Evolutionary conservation across 306 rosid species (phyloP), one percentile per base, ranked within the genome.

Genomic region (Oxytropis ochrocephala): DNA sequence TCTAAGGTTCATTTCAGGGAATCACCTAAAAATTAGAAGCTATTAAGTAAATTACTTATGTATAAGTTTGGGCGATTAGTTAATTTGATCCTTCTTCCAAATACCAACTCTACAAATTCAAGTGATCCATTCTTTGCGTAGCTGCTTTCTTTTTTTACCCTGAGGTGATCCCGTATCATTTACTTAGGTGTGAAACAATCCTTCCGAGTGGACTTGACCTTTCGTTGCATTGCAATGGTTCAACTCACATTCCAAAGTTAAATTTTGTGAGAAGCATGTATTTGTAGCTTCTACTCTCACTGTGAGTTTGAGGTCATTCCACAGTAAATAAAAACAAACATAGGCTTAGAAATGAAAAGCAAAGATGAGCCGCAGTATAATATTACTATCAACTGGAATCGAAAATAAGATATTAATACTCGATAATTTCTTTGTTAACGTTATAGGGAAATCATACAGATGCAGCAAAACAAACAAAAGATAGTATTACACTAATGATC

Each of bases 401-500:
- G 30, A 51, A 51, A 51, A 51, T 19, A 49, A 49, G 54, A 1
- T 49, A 49, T 16, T 19, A 21, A 1, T 21, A 52, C 13, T 52
- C 24, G 17, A 53, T 11, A 24, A 11, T 53, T 13, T 5, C 0
- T 8, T 16, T 8, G 29, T 7, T 21, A 21, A 1, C 27, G 1
- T 27, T 24, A 0, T 18, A 30, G n/a, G 47, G n/a, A 27, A 66
- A 66, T 27, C 17, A 30, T 30, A 6, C 43, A 48, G 18, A 66
- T 13, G 0, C 11, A 48, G 18, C 14, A 48, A 29, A 65, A 9
- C 43, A 47, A 12, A 32, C 33, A 32, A 48, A 30, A 2, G 44
- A 49, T 30, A n/a, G n/a, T n/a, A 66, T 66, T 48, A 33, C 58
- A 66, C 7, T 66, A 13, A 5, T 66, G n/a, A 5, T 80, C 75